These are phyloP conservation scores for Chrysanthemum makinoi DNA, from an alignment of 129 eudicot genomes.

Conservation along the genomic window DNA sequence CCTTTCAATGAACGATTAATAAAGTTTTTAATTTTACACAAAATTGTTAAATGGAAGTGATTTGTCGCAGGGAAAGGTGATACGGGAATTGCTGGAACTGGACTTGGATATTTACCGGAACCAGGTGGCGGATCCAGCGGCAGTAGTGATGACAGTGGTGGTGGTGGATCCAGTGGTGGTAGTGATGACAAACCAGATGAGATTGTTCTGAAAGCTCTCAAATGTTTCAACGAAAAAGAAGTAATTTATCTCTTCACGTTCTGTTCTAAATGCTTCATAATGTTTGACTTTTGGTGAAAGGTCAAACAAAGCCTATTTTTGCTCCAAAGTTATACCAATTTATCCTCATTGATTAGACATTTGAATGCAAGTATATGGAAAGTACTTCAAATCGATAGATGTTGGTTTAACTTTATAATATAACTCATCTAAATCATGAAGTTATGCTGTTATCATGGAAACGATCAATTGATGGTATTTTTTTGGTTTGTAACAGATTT, in stretches of 20 bases:
- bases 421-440: not conserved
- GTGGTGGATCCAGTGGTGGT: constrained; percentile 37
- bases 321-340: not conserved
- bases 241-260: constrained; percentile 31
- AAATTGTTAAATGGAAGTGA: not conserved
- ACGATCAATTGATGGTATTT: not conserved
- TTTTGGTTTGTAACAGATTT: constrained; percentile 40
- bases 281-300: not conserved
- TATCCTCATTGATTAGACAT: not conserved
- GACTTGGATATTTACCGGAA: constrained; percentile 45
- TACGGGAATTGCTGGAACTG: constrained; percentile 36
- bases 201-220: constrained; percentile 50
- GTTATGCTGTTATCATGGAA: not conserved
- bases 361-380: not conserved
- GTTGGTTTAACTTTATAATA: not conserved
- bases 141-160: constrained; percentile 36
- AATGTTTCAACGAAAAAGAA: constrained; percentile 55
- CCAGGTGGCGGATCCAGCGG: constrained; percentile 39
- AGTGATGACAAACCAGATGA: constrained; percentile 38
- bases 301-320: not conserved
- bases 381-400: not conserved
- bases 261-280: not conserved
- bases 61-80: constrained; percentile 34
- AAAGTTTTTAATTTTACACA: not conserved
- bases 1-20: not conserved